Conservation (phyloP, 1,139 yeast genomes). For the Yamadazyma friedrichii region DNA sequence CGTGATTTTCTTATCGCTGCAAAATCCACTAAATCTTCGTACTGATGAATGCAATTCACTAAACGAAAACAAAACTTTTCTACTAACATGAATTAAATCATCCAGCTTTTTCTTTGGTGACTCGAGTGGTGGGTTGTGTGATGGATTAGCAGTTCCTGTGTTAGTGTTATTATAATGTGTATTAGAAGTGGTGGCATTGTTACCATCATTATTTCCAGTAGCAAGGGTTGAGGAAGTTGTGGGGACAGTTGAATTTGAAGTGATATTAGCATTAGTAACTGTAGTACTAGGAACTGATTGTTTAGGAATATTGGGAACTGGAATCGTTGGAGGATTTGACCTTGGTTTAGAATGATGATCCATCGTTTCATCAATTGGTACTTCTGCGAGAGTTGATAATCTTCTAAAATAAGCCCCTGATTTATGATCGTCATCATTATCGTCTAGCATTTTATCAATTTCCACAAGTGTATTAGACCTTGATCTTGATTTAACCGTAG, state of each 20-base stretch:
- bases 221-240: not conserved
- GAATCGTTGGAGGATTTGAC: conserved; percentile 1
- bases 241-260: not conserved
- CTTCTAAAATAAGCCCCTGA: conserved; percentile 72
- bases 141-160: conserved; percentile 10
- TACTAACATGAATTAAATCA: conserved; percentile 46
- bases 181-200: not conserved
- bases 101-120: conserved; percentile 14
- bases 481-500: conserved; percentile 21
- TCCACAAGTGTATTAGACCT: conserved; percentile 43
- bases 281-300: not conserved
- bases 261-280: not conserved
- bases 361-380: conserved; percentile 34
- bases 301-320: not conserved
- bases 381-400: conserved; percentile 66
- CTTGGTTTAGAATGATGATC: not conserved
- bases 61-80: conserved; percentile 58
- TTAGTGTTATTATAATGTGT: not conserved
- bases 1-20: conserved; percentile 61
- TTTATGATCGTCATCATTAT: conserved; percentile 45
- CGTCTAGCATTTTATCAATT: conserved; percentile 39
- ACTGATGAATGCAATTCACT: conserved; percentile 72
- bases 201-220: not conserved
- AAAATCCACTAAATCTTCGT: conserved; percentile 64
- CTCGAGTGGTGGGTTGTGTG: not conserved